phyloP scores from a whole-genome alignment of 352 stramenopile genomes.

The Pythium dissimile region DNA sequence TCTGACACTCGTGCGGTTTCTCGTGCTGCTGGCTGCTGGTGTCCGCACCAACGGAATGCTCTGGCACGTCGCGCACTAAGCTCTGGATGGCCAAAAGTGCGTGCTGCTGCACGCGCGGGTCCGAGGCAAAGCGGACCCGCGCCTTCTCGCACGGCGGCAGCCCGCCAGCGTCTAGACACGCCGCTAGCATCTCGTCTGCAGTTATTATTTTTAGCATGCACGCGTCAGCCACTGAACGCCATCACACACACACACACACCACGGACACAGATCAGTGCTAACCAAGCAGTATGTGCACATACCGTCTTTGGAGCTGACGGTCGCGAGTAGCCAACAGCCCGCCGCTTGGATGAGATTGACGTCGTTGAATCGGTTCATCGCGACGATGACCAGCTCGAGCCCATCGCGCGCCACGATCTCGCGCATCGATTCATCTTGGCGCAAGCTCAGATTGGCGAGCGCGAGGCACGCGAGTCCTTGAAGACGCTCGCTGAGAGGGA shows the following conservation, averaged over 20 bases:
- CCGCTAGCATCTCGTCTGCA: slow-evolving; percentile 42
- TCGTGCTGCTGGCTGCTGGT: too few species aligned
- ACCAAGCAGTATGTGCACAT: slow-evolving; percentile 1
- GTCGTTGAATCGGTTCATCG: slow-evolving; percentile 52
- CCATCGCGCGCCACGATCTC: slow-evolving; percentile 59
- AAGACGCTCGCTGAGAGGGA: slow-evolving; percentile 53
- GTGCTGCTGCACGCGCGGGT: slow-evolving; percentile 53
- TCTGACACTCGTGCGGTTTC: background rate
- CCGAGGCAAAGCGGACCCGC: slow-evolving; percentile 37
- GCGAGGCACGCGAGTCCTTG: slow-evolving; percentile 50
- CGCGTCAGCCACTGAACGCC: background rate
- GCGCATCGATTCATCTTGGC: slow-evolving; percentile 51
- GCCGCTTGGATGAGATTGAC: slow-evolving; percentile 44
- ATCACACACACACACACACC: background rate
- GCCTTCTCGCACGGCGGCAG: slow-evolving; percentile 51
- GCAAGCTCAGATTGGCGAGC: slow-evolving; percentile 54
- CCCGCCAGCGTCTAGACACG: slow-evolving; percentile 46
- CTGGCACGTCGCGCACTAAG: slow-evolving; percentile 24
- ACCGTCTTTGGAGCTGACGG: slow-evolving; percentile 49
- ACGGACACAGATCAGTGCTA: background rate
- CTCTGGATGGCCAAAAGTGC: slow-evolving; percentile 39
- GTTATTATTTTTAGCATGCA: too few species aligned
- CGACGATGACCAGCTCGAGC: slow-evolving; percentile 37
- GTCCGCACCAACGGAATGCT: background rate
- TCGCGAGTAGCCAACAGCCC: slow-evolving; percentile 49